Evolutionary conservation across 2,329 filamentous ascomycete species (phyloP).

Genomic region (Colletotrichum ledebouriae): DNA sequence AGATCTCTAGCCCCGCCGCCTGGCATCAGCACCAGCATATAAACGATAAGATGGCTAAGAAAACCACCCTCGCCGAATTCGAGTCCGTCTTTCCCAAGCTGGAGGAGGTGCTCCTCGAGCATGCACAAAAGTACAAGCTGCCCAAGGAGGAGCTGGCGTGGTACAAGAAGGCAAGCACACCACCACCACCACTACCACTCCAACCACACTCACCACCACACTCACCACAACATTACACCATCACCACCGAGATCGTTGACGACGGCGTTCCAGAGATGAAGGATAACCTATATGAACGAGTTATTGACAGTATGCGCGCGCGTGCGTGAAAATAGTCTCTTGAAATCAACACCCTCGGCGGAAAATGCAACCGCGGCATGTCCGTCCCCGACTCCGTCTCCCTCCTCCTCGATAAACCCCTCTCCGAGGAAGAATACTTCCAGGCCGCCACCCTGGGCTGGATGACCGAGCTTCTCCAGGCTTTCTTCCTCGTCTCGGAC

Average conservation of each 20-base stretch:
- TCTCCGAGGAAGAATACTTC: conserved; percentile 89
- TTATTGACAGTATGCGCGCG: conserved; percentile 2
- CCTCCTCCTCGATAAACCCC: conserved; percentile 78
- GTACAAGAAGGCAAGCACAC: conserved; percentile 79
- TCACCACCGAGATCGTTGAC: conserved; percentile 2
- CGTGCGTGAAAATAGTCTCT: conserved; percentile 71
- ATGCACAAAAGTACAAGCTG: conserved; percentile 85
- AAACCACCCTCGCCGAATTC: conserved; percentile 86
- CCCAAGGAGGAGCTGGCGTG: conserved; percentile 85
- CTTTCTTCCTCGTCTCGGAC: conserved; percentile 98
- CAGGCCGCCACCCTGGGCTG: conserved; percentile 89
- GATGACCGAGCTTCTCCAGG: conserved; percentile 98
- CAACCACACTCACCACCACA: conserved; percentile 16
- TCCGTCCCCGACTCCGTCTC: conserved; percentile 93
- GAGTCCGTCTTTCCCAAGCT: conserved; percentile 91
- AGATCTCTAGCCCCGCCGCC: conserved; percentile 8
- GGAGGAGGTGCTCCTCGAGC: conserved; percentile 82
- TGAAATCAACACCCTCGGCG: conserved; percentile 88
- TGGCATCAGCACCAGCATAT: conserved; percentile 28
- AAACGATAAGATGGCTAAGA: conserved; percentile 70
- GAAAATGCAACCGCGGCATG: conserved; percentile 99
- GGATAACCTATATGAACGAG: not conserved
- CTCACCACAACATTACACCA: not conserved
- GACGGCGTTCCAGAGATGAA: not conserved
- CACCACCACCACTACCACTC: conserved; percentile 21